These are phyloP conservation scores for Psidium friedrichsthalianum DNA, from an alignment of 345 rosid species.

Conservation along the genomic window DNA sequence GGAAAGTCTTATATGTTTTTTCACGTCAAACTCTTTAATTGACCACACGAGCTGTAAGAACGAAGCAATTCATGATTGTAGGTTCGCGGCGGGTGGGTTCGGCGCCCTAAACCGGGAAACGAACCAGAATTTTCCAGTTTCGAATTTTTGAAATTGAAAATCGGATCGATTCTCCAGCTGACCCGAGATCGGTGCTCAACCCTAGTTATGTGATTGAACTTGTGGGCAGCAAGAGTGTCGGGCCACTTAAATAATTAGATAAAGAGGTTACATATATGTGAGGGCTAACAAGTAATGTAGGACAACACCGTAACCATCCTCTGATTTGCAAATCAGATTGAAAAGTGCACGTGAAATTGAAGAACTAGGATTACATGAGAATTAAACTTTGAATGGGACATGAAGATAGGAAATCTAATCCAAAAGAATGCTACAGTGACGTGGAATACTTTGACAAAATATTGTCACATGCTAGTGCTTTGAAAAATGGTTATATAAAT, in stretches of 20 bases:
- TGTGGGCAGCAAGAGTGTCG: neutral
- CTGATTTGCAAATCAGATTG: neutral
- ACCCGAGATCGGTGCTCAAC: too few species aligned
- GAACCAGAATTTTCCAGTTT: too few species aligned
- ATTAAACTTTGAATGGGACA: neutral
- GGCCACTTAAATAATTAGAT: neutral
- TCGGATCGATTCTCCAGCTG: too few species aligned
- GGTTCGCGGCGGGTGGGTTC: too few species aligned
- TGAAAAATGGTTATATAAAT: too few species aligned
- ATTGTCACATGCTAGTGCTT: fast-evolving
- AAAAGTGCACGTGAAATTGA: neutral
- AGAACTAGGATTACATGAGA: neutral
- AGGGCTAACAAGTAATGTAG: neutral
- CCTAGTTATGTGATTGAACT: neutral
- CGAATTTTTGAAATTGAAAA: too few species aligned
- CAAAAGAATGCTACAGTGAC: neutral
- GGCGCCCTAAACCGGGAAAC: too few species aligned
- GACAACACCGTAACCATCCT: neutral
- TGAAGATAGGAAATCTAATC: neutral
- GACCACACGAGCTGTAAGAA: too few species aligned
- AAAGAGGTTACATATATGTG: neutral
- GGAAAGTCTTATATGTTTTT: too few species aligned
- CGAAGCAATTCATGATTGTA: too few species aligned
- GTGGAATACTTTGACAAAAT: neutral
- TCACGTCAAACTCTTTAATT: too few species aligned